Evolutionary conservation across 2,329 filamentous ascomycete genomes (phyloP).

Genomic region (Colletotrichum sp.): DNA sequence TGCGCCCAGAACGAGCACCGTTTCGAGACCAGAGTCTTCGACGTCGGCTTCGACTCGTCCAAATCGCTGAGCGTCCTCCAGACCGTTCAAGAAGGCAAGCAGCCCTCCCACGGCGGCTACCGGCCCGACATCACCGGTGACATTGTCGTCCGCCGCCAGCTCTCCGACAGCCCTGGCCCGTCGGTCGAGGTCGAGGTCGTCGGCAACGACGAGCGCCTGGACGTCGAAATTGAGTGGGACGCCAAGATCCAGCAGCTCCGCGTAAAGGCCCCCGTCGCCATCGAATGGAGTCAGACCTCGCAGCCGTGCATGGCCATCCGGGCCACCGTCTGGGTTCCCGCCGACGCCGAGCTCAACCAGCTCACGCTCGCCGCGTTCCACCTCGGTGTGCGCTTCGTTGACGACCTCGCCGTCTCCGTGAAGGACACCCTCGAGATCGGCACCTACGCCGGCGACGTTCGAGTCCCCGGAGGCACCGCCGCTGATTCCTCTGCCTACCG

Average conservation of each 20-base stretch:
- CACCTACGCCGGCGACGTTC: slow-evolving; percentile 44
- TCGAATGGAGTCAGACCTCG: slow-evolving; percentile 30
- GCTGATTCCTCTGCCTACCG: slow-evolving; percentile 34
- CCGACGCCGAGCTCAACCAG: slow-evolving; percentile 37
- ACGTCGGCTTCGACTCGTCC: slow-evolving; percentile 37
- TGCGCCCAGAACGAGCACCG: slow-evolving; percentile 26
- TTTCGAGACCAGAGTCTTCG: slow-evolving; percentile 28
- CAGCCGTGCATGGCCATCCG: slow-evolving; percentile 54
- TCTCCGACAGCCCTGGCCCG: slow-evolving; percentile 35
- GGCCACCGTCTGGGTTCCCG: slow-evolving; percentile 52
- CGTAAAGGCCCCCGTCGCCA: slow-evolving; percentile 41
- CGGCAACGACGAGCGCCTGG: slow-evolving; percentile 48
- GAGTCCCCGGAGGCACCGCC: slow-evolving; percentile 30
- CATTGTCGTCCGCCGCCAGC: slow-evolving; percentile 46
- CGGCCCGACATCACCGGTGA: slow-evolving; percentile 48
- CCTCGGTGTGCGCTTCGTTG: slow-evolving; percentile 44
- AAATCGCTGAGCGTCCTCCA: slow-evolving; percentile 47
- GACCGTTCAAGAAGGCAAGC: slow-evolving; percentile 26
- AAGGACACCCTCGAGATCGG: slow-evolving; percentile 32
- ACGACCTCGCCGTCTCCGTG: slow-evolving; percentile 43
- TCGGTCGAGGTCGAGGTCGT: slow-evolving; percentile 48
- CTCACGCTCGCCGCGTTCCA: slow-evolving; percentile 42
- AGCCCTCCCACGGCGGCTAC: slow-evolving; percentile 23
- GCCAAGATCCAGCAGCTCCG: slow-evolving; percentile 40
- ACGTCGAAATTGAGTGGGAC: slow-evolving; percentile 37